Evolutionary conservation across 169 alveolate genomes (phyloP).

Genomic region (Plasmodium chabaudi): DNA sequence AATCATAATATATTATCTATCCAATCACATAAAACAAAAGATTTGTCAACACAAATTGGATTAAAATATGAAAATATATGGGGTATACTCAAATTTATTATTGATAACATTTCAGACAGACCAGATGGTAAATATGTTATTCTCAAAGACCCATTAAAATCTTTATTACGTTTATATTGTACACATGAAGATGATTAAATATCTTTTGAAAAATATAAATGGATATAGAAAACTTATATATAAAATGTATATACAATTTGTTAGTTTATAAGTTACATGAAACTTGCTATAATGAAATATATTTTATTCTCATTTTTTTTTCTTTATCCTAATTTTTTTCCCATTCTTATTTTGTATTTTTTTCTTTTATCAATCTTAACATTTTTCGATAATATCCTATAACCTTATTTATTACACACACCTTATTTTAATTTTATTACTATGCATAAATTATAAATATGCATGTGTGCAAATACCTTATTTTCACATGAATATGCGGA

Average conservation of each 20-base stretch:
- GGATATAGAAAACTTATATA: constrained; percentile 7
- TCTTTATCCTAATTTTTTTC: not conserved
- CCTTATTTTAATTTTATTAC: too few species aligned
- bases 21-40: constrained; percentile 91
- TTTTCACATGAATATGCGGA: too few species aligned
- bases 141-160: constrained; percentile 92
- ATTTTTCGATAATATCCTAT: too few species aligned
- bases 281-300: too few species aligned
- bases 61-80: constrained; percentile 91
- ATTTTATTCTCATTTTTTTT: not conserved
- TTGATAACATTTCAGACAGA: constrained; percentile 84
- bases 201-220: too few species aligned
- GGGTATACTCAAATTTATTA: constrained; percentile 90
- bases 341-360: not conserved
- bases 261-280: not conserved
- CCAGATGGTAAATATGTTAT: constrained; percentile 93
- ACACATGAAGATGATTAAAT: constrained; percentile 89
- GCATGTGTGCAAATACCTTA: too few species aligned
- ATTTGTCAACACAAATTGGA: constrained; percentile 92
- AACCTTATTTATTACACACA: too few species aligned
- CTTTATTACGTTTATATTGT: constrained; percentile 88
- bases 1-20: constrained; percentile 86
- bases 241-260: not conserved
- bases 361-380: not conserved
- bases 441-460: too few species aligned